These are phyloP conservation scores for Colletotrichum gigasporum DNA, from an alignment of 2,329 filamentous ascomycete genomes.

Conservation along the genomic window DNA sequence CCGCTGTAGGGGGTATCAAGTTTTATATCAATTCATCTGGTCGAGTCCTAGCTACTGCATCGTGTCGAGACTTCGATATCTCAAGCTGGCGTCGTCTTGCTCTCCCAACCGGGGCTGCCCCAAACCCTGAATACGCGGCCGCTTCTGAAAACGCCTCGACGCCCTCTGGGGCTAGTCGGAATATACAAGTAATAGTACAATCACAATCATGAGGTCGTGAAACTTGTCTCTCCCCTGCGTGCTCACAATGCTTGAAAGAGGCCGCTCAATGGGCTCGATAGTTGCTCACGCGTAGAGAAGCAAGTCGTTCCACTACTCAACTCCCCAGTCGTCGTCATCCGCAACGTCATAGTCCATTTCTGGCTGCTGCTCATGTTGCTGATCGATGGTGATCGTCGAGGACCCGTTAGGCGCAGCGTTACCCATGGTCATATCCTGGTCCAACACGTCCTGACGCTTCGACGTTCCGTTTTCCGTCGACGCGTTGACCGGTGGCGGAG, in stretches of 20 bases:
- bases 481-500: constrained; percentile 36
- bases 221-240: too few species aligned
- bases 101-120: too few species aligned
- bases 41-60: too few species aligned
- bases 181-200: not conserved
- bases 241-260: too few species aligned
- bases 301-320: constrained; percentile 17
- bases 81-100: too few species aligned
- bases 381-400: constrained; percentile 30
- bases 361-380: constrained; percentile 43
- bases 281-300: not conserved
- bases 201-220: constrained; percentile 3
- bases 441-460: constrained; percentile 15
- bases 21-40: too few species aligned
- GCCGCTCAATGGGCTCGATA: too few species aligned
- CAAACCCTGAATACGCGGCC: too few species aligned
- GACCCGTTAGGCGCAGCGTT: constrained; percentile 30
- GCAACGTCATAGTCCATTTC: constrained; percentile 65
- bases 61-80: too few species aligned
- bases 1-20: too few species aligned
- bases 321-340: constrained; percentile 59
- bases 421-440: constrained; percentile 26
- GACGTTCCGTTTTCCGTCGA: constrained; percentile 14
- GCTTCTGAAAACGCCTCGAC: too few species aligned
- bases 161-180: not conserved